These are phyloP conservation scores for Neobulgaria alba DNA, from an alignment of 2,329 filamentous ascomycete genomes.

Conservation along the genomic window DNA sequence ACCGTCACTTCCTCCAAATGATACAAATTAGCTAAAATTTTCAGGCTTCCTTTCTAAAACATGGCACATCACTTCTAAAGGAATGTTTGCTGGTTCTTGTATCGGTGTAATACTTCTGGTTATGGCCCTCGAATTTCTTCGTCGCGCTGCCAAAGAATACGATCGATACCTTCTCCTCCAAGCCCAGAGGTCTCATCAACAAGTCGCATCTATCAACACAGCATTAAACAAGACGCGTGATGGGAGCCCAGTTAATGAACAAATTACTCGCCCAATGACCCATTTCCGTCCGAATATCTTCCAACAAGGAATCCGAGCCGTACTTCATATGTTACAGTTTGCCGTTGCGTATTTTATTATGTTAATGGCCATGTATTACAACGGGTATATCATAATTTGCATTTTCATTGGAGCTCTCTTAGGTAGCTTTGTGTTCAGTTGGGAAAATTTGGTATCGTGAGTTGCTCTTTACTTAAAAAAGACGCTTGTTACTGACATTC, in stretches of 20 bases:
- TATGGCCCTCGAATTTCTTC: constrained; percentile 62
- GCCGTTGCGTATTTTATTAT: constrained; percentile 73
- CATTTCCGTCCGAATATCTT: constrained; percentile 47
- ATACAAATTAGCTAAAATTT: neutral
- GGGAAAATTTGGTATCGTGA: constrained; percentile 42
- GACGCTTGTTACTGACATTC: neutral
- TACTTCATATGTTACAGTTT: constrained; percentile 64
- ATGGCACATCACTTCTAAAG: constrained; percentile 62
- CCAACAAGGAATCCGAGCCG: constrained; percentile 58
- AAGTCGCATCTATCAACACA: neutral
- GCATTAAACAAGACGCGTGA: neutral
- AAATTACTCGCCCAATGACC: neutral
- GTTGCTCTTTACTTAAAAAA: neutral
- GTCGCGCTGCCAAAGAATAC: constrained; percentile 63
- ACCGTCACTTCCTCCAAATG: neutral
- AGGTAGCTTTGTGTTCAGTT: constrained; percentile 65
- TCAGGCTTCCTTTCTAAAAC: constrained; percentile 52
- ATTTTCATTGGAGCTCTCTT: constrained; percentile 70
- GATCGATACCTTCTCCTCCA: constrained; percentile 56
- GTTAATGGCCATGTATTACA: constrained; percentile 57
- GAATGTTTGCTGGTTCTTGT: constrained; percentile 72
- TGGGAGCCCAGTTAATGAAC: no score
- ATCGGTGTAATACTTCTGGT: constrained; percentile 71
- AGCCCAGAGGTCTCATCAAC: constrained; percentile 10
- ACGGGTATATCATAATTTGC: constrained; percentile 70